These are phyloP conservation scores for Sphaerulina vaccinii DNA, from an alignment of 2,329 filamentous ascomycete genomes.

Conservation along the genomic window DNA sequence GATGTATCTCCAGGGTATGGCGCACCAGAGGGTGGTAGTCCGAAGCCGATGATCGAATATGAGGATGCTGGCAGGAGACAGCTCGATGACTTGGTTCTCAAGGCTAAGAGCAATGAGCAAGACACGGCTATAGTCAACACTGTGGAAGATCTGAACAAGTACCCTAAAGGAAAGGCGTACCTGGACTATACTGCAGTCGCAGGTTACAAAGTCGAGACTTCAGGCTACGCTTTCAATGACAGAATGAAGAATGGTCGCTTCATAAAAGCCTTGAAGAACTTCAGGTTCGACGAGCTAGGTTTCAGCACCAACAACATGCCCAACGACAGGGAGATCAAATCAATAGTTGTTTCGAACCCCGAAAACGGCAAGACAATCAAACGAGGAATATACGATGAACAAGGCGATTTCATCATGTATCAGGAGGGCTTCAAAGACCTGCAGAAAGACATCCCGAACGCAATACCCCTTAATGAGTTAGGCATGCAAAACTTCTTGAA, in stretches of 20 bases:
- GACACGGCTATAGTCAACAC: neutral
- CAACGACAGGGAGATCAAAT: neutral
- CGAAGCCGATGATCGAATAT: neutral
- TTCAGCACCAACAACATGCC: neutral
- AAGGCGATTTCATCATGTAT: conserved; percentile 7
- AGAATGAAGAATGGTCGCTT: neutral
- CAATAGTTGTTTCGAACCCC: neutral
- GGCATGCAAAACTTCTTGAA: conserved; percentile 4
- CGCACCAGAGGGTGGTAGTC: neutral
- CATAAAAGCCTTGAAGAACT: neutral
- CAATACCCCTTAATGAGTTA: conserved; percentile 6
- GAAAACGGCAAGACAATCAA: neutral
- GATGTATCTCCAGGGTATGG: neutral
- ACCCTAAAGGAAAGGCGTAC: neutral
- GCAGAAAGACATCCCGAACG: neutral
- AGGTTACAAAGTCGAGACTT: neutral
- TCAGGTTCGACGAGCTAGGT: neutral
- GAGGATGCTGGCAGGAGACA: neutral
- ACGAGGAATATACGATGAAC: neutral
- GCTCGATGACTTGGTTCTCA: neutral
- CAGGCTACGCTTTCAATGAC: too few relatives aligned
- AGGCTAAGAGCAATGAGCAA: neutral
- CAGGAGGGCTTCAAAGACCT: neutral
- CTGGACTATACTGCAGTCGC: neutral
- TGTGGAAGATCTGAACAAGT: neutral